phyloP scores from a whole-genome alignment of 106 monocot species.

The Iris macrosiphon region DNA sequence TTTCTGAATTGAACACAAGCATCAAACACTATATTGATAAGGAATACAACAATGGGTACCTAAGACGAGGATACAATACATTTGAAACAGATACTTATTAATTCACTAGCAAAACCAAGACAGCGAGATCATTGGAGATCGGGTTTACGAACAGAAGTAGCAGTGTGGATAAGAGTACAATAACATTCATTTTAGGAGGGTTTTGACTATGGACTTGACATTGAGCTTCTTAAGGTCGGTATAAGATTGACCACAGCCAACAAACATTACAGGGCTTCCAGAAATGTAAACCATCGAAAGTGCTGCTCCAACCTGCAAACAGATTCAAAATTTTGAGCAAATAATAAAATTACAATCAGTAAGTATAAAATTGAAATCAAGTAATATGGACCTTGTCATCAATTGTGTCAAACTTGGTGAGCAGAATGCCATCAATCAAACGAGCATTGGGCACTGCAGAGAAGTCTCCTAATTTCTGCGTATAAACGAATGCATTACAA shows the following conservation, averaged over 20 bases:
- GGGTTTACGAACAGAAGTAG: no score
- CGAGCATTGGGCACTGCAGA: constrained; percentile 60
- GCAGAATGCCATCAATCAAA: constrained; percentile 96
- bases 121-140: constrained; percentile 21
- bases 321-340: no score
- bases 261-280: constrained; percentile 95
- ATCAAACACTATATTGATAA: no score
- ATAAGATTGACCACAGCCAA: constrained; percentile 97
- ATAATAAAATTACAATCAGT: not conserved
- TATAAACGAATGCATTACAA: no score
- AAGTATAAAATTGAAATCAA: not conserved
- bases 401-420: constrained; percentile 97
- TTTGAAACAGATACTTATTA: no score
- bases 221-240: constrained; percentile 99
- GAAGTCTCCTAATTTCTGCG: constrained; percentile 91
- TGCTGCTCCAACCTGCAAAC: constrained; percentile 92
- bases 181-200: constrained; percentile 56
- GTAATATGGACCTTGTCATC: constrained; percentile 76
- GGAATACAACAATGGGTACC: no score
- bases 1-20: no score
- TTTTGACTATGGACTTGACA: constrained; percentile 94
- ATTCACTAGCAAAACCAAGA: constrained; percentile 14
- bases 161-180: no score
- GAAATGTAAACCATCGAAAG: constrained; percentile 99
- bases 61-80: no score